Percentiles rank a stretch among this genome's conserved stretches.
Evolutionary conservation across 1,139 yeast species (phyloP).

Genomic region (Kluyveromyces sp.): DNA sequence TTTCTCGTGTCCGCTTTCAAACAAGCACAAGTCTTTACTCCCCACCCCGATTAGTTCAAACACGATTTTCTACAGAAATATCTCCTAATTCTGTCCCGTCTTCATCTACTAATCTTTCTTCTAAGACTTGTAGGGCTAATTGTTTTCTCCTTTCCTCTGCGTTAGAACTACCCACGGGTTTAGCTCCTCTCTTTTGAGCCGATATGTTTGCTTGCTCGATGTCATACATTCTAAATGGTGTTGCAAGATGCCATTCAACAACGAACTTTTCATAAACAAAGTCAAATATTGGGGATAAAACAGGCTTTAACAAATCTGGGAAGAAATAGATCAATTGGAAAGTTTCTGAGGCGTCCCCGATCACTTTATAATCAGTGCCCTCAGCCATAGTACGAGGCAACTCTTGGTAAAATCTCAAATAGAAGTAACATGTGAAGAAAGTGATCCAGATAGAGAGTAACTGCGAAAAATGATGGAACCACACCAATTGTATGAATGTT

Average conservation of each 20-base stretch:
- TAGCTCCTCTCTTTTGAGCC: slow-evolving; percentile 44
- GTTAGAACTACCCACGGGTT: slow-evolving; percentile 35
- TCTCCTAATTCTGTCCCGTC: no score
- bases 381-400: slow-evolving; percentile 13
- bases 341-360: slow-evolving; percentile 87
- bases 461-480: slow-evolving; percentile 42
- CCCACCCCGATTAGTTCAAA: no score
- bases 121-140: slow-evolving; percentile 74
- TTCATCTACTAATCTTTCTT: slow-evolving; percentile 46
- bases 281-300: slow-evolving; percentile 48
- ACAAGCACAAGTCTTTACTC: no score
- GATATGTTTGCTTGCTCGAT: slow-evolving; percentile 67
- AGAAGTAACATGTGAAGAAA: slow-evolving; percentile 65
- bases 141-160: slow-evolving; percentile 82
- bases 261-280: slow-evolving; percentile 42
- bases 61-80: no score
- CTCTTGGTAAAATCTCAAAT: slow-evolving; percentile 65
- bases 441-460: slow-evolving; percentile 61
- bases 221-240: slow-evolving; percentile 63
- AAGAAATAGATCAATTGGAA: slow-evolving; percentile 78
- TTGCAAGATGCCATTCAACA: slow-evolving; percentile 49
- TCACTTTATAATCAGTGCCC: slow-evolving; percentile 7
- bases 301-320: slow-evolving; percentile 53
- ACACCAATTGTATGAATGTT: slow-evolving; percentile 26
- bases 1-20: no score